Evolutionary conservation across 2,329 filamentous ascomycete genomes (phyloP).

Genomic region (Talaromyces sp.): DNA sequence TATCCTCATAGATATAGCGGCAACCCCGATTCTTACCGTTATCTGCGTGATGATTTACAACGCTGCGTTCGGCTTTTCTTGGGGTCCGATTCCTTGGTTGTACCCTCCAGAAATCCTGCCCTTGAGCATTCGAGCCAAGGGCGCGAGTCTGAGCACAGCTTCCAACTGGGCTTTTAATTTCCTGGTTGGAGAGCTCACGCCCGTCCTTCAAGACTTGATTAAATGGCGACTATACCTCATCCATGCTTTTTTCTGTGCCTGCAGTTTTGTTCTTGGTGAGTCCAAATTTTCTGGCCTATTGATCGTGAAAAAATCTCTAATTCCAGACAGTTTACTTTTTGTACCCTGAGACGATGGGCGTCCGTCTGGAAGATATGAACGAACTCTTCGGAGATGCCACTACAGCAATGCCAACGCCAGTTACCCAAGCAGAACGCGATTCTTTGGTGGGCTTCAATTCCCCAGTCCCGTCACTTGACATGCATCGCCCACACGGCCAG

Average conservation of each 20-base stretch:
- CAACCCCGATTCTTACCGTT: slow-evolving; percentile 80
- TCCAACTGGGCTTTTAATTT: slow-evolving; percentile 99
- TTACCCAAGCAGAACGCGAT: slow-evolving; percentile 71
- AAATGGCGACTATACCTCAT: slow-evolving; percentile 91
- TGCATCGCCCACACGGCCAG: slow-evolving; percentile 46
- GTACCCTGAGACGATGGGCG: slow-evolving; percentile 93
- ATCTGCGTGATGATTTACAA: slow-evolving; percentile 98
- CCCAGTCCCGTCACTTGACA: slow-evolving; percentile 71
- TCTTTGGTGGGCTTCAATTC: slow-evolving; percentile 73
- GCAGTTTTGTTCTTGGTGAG: slow-evolving; percentile 93
- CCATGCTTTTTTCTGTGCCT: slow-evolving; percentile 93
- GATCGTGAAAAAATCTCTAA: slow-evolving; percentile 6
- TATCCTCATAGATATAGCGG: slow-evolving; percentile 72
- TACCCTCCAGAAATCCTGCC: slow-evolving; percentile 99
- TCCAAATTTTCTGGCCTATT: slow-evolving; percentile 17
- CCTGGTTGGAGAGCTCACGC: slow-evolving; percentile 92
- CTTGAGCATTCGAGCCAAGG: slow-evolving; percentile 93
- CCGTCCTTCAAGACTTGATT: slow-evolving; percentile 85
- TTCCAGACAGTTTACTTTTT: slow-evolving; percentile 75
- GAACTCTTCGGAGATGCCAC: slow-evolving; percentile 88
- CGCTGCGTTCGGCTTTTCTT: slow-evolving; percentile 92
- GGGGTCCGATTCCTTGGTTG: slow-evolving; percentile 97
- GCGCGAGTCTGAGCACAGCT: slow-evolving; percentile 90
- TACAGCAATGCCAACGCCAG: slow-evolving; percentile 73
- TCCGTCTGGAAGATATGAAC: slow-evolving; percentile 96